Conservation (phyloP, 1,284 basidiomycete genomes). For the Ustilago tritici region DNA sequence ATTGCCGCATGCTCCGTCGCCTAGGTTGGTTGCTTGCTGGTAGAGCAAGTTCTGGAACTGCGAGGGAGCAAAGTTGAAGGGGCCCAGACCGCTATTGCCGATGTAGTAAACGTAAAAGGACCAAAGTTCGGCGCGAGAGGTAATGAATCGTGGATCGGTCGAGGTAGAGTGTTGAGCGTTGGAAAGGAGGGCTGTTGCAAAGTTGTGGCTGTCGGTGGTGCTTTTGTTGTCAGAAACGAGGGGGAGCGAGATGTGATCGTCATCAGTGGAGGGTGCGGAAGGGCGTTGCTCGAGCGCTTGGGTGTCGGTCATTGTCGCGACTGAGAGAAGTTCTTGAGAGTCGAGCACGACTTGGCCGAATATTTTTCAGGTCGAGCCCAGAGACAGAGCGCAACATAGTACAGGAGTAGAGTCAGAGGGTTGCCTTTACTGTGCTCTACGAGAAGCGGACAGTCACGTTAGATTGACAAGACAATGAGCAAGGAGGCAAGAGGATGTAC, state of each 20-base stretch:
- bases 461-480: background rate
- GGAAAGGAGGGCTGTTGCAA: constrained; percentile 24
- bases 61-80: constrained; percentile 80
- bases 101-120: constrained; percentile 80
- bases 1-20: constrained; percentile 50
- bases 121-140: constrained; percentile 72
- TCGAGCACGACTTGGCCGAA: background rate
- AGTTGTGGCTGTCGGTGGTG: constrained; percentile 5
- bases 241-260: constrained; percentile 15
- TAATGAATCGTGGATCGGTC: constrained; percentile 22
- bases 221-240: constrained; percentile 17
- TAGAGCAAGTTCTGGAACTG: constrained; percentile 81
- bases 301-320: constrained; percentile 4
- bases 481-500: background rate
- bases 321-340: background rate
- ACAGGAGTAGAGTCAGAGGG: background rate
- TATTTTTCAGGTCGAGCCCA: background rate
- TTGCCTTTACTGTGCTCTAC: background rate
- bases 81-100: constrained; percentile 76
- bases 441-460: background rate
- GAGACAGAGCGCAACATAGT: background rate
- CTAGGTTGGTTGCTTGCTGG: constrained; percentile 74
- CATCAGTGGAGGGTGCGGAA: background rate
- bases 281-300: background rate
- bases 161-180: constrained; percentile 19